A percentile compares a stretch with the other conserved stretches of the same genome.
Evolutionary conservation across 345 rosid genomes (phyloP).

Genomic region (Balakata baccata): DNA sequence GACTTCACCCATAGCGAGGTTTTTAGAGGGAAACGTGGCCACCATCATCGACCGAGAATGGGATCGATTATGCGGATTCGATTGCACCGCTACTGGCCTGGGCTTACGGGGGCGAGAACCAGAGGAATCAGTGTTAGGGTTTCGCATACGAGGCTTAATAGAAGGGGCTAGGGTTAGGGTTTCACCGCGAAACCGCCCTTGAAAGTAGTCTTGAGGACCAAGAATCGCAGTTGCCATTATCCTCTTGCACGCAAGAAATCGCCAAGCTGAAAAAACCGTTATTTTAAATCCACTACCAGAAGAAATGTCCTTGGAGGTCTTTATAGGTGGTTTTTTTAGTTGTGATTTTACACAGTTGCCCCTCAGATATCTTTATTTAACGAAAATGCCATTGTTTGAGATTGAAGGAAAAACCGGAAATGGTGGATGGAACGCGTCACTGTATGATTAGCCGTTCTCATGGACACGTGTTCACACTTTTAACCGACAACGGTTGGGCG

Average conservation of each 20-base stretch:
- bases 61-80: background rate
- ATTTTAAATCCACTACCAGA: background rate
- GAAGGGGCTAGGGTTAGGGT: conserved; percentile 18
- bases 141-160: background rate
- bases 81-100: conserved; percentile 12
- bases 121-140: conserved; percentile 8
- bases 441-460: background rate
- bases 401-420: background rate
- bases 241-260: too few relatives aligned
- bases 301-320: background rate
- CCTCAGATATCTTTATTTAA: background rate
- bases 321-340: background rate
- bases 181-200: conserved; percentile 19
- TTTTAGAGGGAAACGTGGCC: conserved; percentile 29
- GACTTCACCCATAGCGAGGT: conserved; percentile 54
- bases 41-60: conserved; percentile 21
- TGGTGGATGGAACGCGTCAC: background rate
- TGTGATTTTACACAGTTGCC: background rate
- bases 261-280: background rate
- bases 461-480: background rate
- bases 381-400: background rate
- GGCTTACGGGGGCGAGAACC: conserved; percentile 32
- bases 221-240: conserved; percentile 29
- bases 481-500: background rate
- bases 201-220: conserved; percentile 18